Conservation (phyloP, 495 filamentous ascomycete species). For the Tuber umbilicatum region DNA sequence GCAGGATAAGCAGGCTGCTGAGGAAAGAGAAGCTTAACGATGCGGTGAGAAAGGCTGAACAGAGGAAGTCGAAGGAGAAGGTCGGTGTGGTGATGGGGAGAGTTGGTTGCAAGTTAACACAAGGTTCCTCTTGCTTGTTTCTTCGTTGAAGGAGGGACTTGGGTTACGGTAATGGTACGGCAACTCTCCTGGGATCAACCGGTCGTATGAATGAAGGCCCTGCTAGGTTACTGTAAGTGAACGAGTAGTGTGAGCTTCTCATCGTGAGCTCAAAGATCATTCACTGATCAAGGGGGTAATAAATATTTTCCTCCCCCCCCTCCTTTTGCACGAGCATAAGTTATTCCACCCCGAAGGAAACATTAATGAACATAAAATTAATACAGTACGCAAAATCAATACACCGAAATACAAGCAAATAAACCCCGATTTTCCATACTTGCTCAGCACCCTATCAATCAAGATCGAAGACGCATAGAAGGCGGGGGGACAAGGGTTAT, state of each 20-base stretch:
- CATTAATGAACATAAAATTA: neutral
- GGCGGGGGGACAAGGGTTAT: neutral
- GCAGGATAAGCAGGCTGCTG: neutral
- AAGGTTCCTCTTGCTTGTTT: neutral
- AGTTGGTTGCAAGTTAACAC: neutral
- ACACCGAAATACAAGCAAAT: neutral
- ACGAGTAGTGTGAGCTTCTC: neutral
- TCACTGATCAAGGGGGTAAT: neutral
- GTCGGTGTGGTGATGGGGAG: neutral
- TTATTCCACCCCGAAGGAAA: neutral
- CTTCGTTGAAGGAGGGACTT: neutral
- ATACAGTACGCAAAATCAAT: neutral
- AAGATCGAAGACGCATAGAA: neutral
- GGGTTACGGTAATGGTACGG: neutral
- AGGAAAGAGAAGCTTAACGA: neutral
- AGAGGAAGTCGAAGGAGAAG: neutral
- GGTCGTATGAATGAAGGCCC: neutral
- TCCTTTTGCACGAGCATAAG: neutral
- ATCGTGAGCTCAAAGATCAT: neutral
- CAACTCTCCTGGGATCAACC: neutral
- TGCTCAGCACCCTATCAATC: neutral
- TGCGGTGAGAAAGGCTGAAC: neutral
- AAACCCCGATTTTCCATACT: neutral
- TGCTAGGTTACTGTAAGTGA: neutral
- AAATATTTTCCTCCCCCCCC: neutral